Percentiles rank a stretch among this genome's conserved stretches.
phyloP scores from a whole-genome alignment of 306 rosid genomes.

The Corylus avellana region DNA sequence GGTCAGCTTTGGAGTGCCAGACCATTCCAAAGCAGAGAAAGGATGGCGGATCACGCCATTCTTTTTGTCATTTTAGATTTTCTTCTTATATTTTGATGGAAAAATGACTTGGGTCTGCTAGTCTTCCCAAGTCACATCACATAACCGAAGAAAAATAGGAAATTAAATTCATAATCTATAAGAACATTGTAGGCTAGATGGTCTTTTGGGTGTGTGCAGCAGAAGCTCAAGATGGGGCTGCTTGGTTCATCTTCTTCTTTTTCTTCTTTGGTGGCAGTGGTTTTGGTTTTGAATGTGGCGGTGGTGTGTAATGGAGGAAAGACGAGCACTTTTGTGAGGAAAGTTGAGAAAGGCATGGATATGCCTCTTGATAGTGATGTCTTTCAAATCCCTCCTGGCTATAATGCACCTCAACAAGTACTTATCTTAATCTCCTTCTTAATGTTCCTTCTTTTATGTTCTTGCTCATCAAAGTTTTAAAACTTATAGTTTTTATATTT shows the following conservation, averaged over 20 bases:
- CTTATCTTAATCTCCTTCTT: not conserved
- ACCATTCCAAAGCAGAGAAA: too few relatives aligned
- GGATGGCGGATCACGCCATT: too few relatives aligned
- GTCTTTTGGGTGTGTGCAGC: not conserved
- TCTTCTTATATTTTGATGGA: too few relatives aligned
- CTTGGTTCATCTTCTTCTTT: slow-evolving; percentile 24
- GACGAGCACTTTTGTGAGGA: slow-evolving; percentile 53
- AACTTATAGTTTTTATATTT: not conserved
- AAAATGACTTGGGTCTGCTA: too few relatives aligned
- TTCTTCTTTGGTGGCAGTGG: slow-evolving; percentile 16
- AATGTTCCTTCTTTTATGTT: not conserved
- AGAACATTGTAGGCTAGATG: too few relatives aligned
- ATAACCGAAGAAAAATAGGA: too few relatives aligned
- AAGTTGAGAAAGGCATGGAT: slow-evolving; percentile 47
- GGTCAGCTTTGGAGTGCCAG: too few relatives aligned
- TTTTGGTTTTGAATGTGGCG: slow-evolving; percentile 29
- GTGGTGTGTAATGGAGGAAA: slow-evolving; percentile 40
- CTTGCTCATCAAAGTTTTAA: too few relatives aligned
- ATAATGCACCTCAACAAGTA: slow-evolving; percentile 82
- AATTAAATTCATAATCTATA: too few relatives aligned
- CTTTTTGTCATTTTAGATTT: too few relatives aligned
- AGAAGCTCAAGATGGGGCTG: slow-evolving; percentile 19
- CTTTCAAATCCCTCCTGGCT: slow-evolving; percentile 59
- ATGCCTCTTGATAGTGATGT: slow-evolving; percentile 74
- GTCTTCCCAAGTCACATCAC: too few relatives aligned